Evolutionary conservation across 2,329 filamentous ascomycete species (phyloP), one percentile per base, ranked within the genome.

Genomic region (Colletotrichum sp.): DNA sequence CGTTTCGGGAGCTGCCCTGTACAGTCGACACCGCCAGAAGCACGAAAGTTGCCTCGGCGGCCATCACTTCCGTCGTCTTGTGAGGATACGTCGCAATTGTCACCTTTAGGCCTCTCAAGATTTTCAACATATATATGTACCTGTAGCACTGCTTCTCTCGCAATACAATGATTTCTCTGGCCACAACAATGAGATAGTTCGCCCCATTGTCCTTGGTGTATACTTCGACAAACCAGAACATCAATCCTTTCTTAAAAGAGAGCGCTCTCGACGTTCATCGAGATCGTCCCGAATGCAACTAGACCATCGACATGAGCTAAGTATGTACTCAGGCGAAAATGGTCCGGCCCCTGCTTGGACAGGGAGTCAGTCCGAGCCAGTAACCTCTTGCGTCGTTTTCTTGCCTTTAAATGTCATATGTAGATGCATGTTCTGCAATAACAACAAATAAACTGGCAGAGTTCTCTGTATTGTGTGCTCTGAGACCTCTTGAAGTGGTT

Each of bases 291-390:
- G 6, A n/a, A 10, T 49, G 0, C 44, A 49, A 1, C 5, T 13
- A 49, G 44, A 49, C 6, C 10, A 7, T 21, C 3, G 18, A 21
- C 4, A 3, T 7, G 44, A 12, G 44, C 44, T 9, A 21, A 12
- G 18, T 4, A 12, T 21, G 6, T 49, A 5, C 3, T n/a, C 39
- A 3, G 39, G 39, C 5, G 5, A 49, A 44, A 6, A 3, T n/a
- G 1, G 2, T 44, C 39, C 2, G 18, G 2, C 2, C n/a, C 39
- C 39, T n/a, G 18, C 39, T 3, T 2, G 0, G 3, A 49, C 18
- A n/a, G 18, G 0, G 39, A 28, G 39, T 49, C 39, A n/a, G 18
- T 49, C 3, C 18, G 0, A 49, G 4, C 0, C 10, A n/a, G 18
- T 49, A 49, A 6, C 18, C 44, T 49, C 44, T 21, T 49, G 0